Conservation (phyloP, 768 basidiomycete genomes). For the Boletus reticuloceps region DNA sequence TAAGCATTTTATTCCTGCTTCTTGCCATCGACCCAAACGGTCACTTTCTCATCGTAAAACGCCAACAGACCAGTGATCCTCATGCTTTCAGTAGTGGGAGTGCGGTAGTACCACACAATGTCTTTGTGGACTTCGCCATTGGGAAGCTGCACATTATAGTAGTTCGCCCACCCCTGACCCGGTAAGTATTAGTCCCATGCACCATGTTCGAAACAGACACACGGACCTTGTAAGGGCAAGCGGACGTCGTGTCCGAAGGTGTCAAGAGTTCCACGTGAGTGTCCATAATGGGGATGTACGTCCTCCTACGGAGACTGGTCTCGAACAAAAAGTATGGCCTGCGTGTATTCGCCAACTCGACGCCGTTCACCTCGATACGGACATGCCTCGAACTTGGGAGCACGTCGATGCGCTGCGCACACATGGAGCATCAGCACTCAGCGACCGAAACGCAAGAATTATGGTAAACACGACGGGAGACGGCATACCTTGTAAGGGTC, state of each 20-base stretch:
- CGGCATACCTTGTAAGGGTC: constrained; percentile 65
- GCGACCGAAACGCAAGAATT: no score
- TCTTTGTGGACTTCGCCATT: constrained; percentile 44
- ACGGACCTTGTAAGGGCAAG: constrained; percentile 65
- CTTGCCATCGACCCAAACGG: no score
- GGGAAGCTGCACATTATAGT: constrained; percentile 50
- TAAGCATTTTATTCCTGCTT: no score
- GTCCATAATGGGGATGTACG: constrained; percentile 60
- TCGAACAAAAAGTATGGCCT: constrained; percentile 57
- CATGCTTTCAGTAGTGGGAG: constrained; percentile 48
- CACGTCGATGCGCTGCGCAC: constrained; percentile 54
- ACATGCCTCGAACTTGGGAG: constrained; percentile 60
- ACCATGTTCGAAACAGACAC: background rate
- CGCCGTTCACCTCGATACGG: constrained; percentile 45
- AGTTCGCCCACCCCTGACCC: constrained; percentile 55
- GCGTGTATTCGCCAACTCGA: constrained; percentile 58
- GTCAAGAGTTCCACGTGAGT: constrained; percentile 48
- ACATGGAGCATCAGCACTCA: background rate
- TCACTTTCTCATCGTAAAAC: no score
- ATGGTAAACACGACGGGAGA: no score
- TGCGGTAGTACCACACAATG: constrained; percentile 64
- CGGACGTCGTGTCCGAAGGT: constrained; percentile 44
- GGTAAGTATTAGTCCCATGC: background rate
- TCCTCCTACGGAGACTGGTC: constrained; percentile 53
- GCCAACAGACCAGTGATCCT: constrained; percentile 39